Base-by-base conservation (phyloP, 257 asterid genomes). In the Perilla frutescens region DNA sequence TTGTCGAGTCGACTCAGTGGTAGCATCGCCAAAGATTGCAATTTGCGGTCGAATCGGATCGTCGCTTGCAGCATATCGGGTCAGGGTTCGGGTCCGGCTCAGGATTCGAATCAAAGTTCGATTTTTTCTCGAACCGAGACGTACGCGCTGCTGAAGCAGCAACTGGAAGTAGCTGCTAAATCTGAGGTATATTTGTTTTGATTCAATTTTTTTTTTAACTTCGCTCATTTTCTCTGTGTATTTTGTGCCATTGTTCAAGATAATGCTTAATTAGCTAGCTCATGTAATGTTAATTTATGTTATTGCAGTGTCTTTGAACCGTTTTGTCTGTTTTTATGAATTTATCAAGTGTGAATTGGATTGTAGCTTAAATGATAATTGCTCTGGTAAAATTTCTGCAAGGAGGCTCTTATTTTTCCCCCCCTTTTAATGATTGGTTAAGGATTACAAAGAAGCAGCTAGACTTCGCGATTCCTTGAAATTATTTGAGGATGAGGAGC, bases 371-470 rank as follows among this genome's bases (percentile, higher is more conserved):
- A 29, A n/a, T n/a, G 4, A 2, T 20, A 62, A 8, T 48, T 68
- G 36, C 51, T 68, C 71, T 34, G 48, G 9, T 65, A 8, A 50
- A 11, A 53, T 61, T 14, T 51, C 20, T 8, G 32, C 12, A 29
- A 50, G 54, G 63, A 12, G 55, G 53, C 8, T 14, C 12, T 49
- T 45, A 15, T 62, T 13, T 11, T 13, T 62, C 4, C 7, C 36
- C 66, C 26, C 26, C 34, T 58, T 10, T 41, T 12, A 26, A n/a
- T 71, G 32, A 49, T 32, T 40, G 59, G 44, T 8, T 62, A 51
- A 68, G 98, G 95, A 92, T 83, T 92, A 88, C 76, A 81, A 86
- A 66, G 93, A 90, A 83, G 96, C 96, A 47, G 97, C 97, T 32
- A 87, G 98, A 68, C 85, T 90, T 71, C 96, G 96, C 62, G 97